phyloP scores from a whole-genome alignment of 192 early-diverging fungal genomes.

The Rhizophagus clarus region DNA sequence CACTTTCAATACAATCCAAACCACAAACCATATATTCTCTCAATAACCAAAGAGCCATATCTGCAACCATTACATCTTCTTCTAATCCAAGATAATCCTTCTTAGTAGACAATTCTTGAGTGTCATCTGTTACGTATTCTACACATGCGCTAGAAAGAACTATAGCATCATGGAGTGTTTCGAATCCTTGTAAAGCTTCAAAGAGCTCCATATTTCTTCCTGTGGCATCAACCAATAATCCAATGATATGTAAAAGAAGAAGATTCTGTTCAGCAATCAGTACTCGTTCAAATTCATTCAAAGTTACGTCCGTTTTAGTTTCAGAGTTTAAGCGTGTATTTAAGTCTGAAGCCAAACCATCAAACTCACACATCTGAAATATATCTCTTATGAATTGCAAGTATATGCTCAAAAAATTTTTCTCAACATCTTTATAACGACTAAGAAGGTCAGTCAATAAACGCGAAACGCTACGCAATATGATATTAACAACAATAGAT shows the following conservation, averaged over 20 bases:
- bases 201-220: conserved; percentile 36
- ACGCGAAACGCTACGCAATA: conserved; percentile 38
- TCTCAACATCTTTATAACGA: conserved; percentile 34
- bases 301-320: neutral
- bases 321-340: neutral
- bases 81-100: conserved; percentile 32
- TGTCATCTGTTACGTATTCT: neutral
- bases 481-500: conserved; percentile 41
- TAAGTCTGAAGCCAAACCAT: neutral
- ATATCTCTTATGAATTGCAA: conserved; percentile 41
- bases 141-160: neutral
- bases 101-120: neutral
- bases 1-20: neutral
- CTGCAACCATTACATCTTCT: conserved; percentile 41
- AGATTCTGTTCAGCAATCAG: conserved; percentile 43
- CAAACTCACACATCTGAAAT: conserved; percentile 29
- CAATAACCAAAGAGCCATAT: conserved; percentile 43
- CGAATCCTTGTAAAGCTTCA: conserved; percentile 43
- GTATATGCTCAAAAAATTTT: conserved; percentile 43
- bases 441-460: conserved; percentile 40
- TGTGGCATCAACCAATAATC: conserved; percentile 39
- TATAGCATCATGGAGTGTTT: conserved; percentile 31
- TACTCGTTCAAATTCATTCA: conserved; percentile 36
- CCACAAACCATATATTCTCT: conserved; percentile 32
- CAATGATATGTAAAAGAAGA: conserved; percentile 38